phyloP scores from a whole-genome alignment of 2,329 filamentous ascomycete species.

The Ascochyta viciae-villosae region DNA sequence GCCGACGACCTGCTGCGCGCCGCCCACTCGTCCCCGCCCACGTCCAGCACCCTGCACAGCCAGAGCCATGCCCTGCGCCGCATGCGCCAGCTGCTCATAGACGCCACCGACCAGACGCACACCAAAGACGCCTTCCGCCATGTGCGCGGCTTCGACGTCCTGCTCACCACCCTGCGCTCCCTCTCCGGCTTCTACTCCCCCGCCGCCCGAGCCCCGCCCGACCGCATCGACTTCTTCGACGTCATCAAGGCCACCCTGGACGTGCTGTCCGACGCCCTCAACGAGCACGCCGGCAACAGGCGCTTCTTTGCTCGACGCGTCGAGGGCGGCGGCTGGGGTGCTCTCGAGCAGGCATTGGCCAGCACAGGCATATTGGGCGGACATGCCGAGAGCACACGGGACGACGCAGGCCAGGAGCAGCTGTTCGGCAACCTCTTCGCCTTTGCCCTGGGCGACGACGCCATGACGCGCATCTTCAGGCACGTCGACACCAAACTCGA shows the following conservation, averaged over 20 bases:
- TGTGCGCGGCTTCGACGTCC: constrained; percentile 76
- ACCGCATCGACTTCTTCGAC: constrained; percentile 71
- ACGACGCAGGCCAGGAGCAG: constrained; percentile 64
- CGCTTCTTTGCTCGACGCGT: constrained; percentile 83
- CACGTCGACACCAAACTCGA: constrained; percentile 44
- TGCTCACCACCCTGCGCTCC: constrained; percentile 72
- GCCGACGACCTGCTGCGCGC: constrained; percentile 45
- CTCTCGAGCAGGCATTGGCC: constrained; percentile 74
- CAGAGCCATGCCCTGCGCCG: constrained; percentile 64
- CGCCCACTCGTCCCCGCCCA: constrained; percentile 38
- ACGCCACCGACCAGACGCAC: constrained; percentile 56
- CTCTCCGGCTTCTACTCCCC: constrained; percentile 80
- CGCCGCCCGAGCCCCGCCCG: constrained; percentile 65
- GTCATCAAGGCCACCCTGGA: constrained; percentile 75
- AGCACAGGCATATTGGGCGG: constrained; percentile 63
- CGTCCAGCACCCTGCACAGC: constrained; percentile 41
- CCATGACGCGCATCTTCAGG: constrained; percentile 71
- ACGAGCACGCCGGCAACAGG: constrained; percentile 82
- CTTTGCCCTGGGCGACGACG: constrained; percentile 80
- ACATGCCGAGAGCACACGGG: constrained; percentile 40
- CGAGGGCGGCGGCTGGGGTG: constrained; percentile 78
- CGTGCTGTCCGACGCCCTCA: constrained; percentile 76
- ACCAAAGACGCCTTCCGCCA: constrained; percentile 84
- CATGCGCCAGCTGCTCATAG: constrained; percentile 70
- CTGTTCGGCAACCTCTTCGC: constrained; percentile 83